phyloP scores from a whole-genome alignment of 257 asterid species.

The Osmanthus fragrans region DNA sequence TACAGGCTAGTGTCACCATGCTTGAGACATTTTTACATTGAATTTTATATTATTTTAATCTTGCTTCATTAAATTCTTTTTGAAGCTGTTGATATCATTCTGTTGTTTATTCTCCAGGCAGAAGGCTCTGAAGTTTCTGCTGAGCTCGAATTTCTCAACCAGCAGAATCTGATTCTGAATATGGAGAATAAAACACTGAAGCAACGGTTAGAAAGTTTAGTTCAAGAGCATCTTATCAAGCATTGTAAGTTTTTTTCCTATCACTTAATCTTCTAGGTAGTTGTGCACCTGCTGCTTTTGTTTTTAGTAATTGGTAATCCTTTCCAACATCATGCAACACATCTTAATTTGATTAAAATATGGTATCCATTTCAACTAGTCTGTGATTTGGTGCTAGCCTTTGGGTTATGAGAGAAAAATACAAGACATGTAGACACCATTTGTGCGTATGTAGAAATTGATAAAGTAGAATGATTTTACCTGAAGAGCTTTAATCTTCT shows the following conservation, averaged over 20 bases:
- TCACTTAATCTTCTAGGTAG: neutral
- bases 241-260: slow-evolving; percentile 44
- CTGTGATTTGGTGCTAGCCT: neutral
- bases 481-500: neutral
- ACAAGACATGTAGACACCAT: neutral
- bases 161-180: slow-evolving; percentile 70
- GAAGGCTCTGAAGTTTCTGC: slow-evolving; percentile 75
- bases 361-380: neutral
- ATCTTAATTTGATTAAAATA: neutral
- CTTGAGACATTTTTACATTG: slow-evolving; percentile 4
- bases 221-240: slow-evolving; percentile 78
- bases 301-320: neutral
- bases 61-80: neutral
- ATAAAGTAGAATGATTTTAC: neutral
- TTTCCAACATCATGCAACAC: neutral
- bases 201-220: slow-evolving; percentile 70
- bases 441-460: neutral
- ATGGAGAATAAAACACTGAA: slow-evolving; percentile 82
- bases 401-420: neutral
- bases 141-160: slow-evolving; percentile 75
- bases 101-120: slow-evolving; percentile 38
- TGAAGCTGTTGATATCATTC: slow-evolving; percentile 10
- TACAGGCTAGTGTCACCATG: slow-evolving; percentile 50
- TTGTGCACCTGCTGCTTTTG: neutral
- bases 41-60: neutral